Percentiles rank a stretch among this genome's conserved stretches.
Evolutionary conservation across 345 rosid genomes (phyloP).

Genomic region (Triadica sebifera): DNA sequence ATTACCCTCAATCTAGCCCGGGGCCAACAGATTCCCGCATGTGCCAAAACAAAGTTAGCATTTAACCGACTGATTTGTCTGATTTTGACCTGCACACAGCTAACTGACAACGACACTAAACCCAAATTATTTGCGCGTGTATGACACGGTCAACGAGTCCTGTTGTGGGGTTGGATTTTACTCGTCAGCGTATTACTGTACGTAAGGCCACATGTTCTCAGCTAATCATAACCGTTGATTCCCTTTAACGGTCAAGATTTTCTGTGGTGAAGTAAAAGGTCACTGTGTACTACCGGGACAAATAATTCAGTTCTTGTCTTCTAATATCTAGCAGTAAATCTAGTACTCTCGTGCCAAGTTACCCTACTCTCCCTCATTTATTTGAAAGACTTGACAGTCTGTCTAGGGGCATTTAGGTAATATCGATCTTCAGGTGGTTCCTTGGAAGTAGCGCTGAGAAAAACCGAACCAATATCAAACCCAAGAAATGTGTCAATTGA

Average conservation of each 20-base stretch:
- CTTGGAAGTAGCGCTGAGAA: too few relatives aligned
- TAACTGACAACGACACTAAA: not conserved
- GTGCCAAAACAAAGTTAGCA: not conserved
- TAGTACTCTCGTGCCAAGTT: not conserved
- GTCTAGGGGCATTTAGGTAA: not conserved
- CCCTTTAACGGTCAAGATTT: slow-evolving; percentile 3
- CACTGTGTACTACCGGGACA: slow-evolving; percentile 7
- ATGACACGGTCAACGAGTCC: not conserved
- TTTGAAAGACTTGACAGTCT: not conserved
- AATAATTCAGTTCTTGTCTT: slow-evolving; percentile 7
- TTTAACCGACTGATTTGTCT: not conserved
- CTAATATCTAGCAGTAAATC: slow-evolving; percentile 10
- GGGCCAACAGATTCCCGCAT: not conserved
- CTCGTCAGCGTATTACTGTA: not conserved
- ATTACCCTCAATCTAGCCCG: not conserved
- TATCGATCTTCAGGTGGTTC: not conserved
- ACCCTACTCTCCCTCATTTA: not conserved
- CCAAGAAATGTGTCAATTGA: too few relatives aligned
- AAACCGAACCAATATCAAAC: too few relatives aligned
- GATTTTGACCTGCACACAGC: not conserved
- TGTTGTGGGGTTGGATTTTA: not conserved
- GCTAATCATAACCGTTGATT: slow-evolving; percentile 1
- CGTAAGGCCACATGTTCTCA: not conserved
- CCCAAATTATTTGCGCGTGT: not conserved
- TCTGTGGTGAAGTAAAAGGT: not conserved